Conservation (phyloP, 2,329 filamentous ascomycete genomes). For the Diaporthe sp. region DNA sequence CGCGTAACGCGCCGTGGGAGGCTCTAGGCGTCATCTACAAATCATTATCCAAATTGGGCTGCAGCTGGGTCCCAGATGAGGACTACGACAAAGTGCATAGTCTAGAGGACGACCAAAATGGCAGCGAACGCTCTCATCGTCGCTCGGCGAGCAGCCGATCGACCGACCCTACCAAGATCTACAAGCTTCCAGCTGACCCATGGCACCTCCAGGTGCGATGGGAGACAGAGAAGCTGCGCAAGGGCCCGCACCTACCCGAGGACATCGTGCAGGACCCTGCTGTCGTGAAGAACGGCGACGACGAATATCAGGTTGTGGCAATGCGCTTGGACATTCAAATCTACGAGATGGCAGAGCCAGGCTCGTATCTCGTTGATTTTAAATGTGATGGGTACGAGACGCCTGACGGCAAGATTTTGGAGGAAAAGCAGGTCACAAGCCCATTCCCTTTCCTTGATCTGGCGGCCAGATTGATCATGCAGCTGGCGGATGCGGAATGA, state of each 20-base stretch:
- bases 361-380: constrained; percentile 97
- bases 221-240: constrained; percentile 75
- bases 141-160: constrained; percentile 47
- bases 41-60: constrained; percentile 87
- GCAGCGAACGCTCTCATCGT: constrained; percentile 52
- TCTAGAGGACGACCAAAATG: constrained; percentile 56
- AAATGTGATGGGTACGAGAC: constrained; percentile 98
- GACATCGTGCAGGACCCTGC: constrained; percentile 44
- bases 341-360: constrained; percentile 87
- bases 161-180: constrained; percentile 72
- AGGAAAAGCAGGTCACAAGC: constrained; percentile 95
- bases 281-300: constrained; percentile 57
- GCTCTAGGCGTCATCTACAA: constrained; percentile 96
- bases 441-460: constrained; percentile 97
- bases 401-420: constrained; percentile 77
- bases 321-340: constrained; percentile 97
- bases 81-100: constrained; percentile 65
- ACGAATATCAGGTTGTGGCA: constrained; percentile 79
- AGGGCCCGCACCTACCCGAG: constrained; percentile 51
- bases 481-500: constrained; percentile 85
- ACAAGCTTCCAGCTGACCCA: constrained; percentile 90
- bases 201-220: constrained; percentile 96
- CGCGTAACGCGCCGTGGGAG: constrained; percentile 92
- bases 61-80: constrained; percentile 84
- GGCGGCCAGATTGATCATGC: constrained; percentile 91